Conservation (phyloP, 768 basidiomycete genomes). For the Lentinula sp. region DNA sequence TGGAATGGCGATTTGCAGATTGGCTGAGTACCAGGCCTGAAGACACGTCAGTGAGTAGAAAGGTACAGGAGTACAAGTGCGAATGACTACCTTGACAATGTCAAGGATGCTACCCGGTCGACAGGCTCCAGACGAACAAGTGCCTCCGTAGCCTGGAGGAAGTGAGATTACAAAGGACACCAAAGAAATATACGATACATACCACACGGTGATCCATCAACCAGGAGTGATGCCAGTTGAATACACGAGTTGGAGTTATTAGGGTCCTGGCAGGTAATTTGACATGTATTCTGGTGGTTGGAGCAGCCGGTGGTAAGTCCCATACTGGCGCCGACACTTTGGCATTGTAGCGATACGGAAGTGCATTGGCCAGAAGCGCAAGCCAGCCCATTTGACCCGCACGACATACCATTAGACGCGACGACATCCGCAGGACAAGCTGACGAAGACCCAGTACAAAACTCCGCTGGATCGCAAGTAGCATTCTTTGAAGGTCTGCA, state of each 20-base stretch:
- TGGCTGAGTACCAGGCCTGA: conserved; percentile 70
- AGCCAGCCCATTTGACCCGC: conserved; percentile 55
- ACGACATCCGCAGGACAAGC: conserved; percentile 64
- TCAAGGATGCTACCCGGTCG: conserved; percentile 50
- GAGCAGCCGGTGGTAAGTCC: conserved; percentile 64
- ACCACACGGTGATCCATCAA: conserved; percentile 86
- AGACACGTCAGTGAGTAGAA: conserved; percentile 5
- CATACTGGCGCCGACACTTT: conserved; percentile 66
- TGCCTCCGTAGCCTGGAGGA: conserved; percentile 59
- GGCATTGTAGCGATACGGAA: conserved; percentile 68
- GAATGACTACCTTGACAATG: conserved; percentile 49
- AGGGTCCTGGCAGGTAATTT: conserved; percentile 79
- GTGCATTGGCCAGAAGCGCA: conserved; percentile 82
- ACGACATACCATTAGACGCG: conserved; percentile 59
- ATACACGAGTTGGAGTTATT: conserved; percentile 54
- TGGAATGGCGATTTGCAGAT: conserved; percentile 76
- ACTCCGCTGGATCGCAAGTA: conserved; percentile 66
- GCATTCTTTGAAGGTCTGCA: conserved; percentile 66
- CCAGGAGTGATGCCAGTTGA: conserved; percentile 59
- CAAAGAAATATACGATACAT: conserved; percentile 17
- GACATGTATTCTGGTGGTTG: conserved; percentile 59
- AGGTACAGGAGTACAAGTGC: not conserved
- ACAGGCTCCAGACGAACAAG: conserved; percentile 59
- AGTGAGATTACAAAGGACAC: conserved; percentile 6
- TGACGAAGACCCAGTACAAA: conserved; percentile 70